Evolutionary conservation across 495 filamentous ascomycete species (phyloP).

Genomic region (Penicillium ucsense): DNA sequence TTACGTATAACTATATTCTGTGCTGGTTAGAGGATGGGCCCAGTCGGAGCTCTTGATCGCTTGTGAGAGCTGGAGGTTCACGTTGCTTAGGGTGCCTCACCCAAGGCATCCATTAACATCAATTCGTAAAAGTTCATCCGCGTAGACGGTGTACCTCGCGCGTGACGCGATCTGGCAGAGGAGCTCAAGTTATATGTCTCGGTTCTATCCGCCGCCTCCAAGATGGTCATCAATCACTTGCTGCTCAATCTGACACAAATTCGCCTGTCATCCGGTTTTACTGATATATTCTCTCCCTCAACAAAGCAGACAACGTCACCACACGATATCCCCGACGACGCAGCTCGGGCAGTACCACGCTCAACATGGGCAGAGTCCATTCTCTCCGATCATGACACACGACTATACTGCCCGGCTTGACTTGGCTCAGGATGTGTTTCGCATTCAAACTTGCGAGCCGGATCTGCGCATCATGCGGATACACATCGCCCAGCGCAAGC

Average conservation of each 20-base stretch:
- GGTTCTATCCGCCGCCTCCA: neutral
- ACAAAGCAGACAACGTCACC: slow-evolving; percentile 55
- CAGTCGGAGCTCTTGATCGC: too few species aligned
- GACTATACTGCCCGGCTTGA: slow-evolving; percentile 64
- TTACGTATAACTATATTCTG: too few species aligned
- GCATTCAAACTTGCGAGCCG: slow-evolving; percentile 57
- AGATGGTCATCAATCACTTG: neutral
- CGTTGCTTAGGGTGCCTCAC: too few species aligned
- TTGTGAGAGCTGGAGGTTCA: too few species aligned
- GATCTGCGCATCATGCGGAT: slow-evolving; percentile 81
- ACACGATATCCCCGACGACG: slow-evolving; percentile 55
- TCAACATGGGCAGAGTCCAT: slow-evolving; percentile 72
- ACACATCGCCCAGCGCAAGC: slow-evolving; percentile 69
- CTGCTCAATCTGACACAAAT: neutral
- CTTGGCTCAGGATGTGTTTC: slow-evolving; percentile 69
- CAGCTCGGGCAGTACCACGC: slow-evolving; percentile 58
- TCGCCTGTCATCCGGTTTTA: neutral
- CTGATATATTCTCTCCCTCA: slow-evolving; percentile 20
- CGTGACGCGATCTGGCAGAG: too few species aligned
- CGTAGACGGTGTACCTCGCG: too few species aligned
- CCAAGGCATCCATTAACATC: too few species aligned
- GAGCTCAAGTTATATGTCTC: too few species aligned
- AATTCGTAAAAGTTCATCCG: too few species aligned
- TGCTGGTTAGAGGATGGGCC: too few species aligned
- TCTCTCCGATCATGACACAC: slow-evolving; percentile 72